phyloP scores from a whole-genome alignment of 2,329 filamentous ascomycete genomes.

The Chaetomiaceae sp. region DNA sequence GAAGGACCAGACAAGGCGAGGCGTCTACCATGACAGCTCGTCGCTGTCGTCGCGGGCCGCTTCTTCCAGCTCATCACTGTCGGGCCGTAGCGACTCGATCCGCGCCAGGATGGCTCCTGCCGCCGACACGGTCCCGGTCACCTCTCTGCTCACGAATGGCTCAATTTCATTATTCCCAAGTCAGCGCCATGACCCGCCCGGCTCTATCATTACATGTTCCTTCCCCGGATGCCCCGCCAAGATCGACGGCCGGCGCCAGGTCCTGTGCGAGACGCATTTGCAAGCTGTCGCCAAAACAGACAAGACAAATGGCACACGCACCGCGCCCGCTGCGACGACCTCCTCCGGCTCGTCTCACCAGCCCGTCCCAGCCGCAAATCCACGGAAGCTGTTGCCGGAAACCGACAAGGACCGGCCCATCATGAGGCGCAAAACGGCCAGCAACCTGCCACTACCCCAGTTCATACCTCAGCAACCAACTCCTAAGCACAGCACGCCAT shows the following conservation, averaged over 20 bases:
- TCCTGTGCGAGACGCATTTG: conserved; percentile 14
- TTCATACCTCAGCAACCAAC: conserved; percentile 9
- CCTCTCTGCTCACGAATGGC: background rate
- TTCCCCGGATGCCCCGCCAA: conserved; percentile 13
- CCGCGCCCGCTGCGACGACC: background rate
- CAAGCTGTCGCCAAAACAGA: conserved; percentile 1
- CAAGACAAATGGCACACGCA: conserved; percentile 1
- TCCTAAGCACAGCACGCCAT: conserved; percentile 9
- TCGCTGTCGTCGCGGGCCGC: conserved; percentile 15
- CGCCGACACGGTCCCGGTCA: background rate
- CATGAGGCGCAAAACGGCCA: conserved; percentile 20
- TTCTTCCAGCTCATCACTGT: conserved; percentile 11
- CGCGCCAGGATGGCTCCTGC: conserved; percentile 13
- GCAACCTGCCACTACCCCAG: background rate
- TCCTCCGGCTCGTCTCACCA: background rate
- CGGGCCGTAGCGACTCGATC: background rate
- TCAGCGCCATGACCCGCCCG: background rate
- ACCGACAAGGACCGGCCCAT: conserved; percentile 15
- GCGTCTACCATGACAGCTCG: conserved; percentile 19
- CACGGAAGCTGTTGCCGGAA: conserved; percentile 16
- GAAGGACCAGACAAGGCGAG: conserved; percentile 1
- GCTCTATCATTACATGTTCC: conserved; percentile 11
- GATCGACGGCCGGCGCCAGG: conserved; percentile 11
- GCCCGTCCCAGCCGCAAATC: conserved; percentile 1
- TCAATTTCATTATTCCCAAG: background rate